These are phyloP conservation scores for Allodekkera sacchari DNA, from an alignment of 805 yeast species.

Conservation along the genomic window DNA sequence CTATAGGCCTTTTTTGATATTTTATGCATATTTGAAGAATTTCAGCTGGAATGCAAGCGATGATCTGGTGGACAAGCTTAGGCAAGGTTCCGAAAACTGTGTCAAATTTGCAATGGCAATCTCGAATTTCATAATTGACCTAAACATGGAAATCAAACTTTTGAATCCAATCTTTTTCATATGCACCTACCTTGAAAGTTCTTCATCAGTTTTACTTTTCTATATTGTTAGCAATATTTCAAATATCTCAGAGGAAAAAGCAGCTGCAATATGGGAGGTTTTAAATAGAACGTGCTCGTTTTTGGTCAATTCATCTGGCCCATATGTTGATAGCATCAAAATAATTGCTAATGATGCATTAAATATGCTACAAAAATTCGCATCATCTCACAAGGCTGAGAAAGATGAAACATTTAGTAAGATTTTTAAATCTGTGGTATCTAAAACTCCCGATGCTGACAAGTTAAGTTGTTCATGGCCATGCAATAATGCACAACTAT, in stretches of 20 bases:
- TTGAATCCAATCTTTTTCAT: conserved; percentile 16
- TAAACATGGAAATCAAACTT: conserved; percentile 13
- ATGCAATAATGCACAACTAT: too few species aligned
- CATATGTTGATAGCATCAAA: conserved; percentile 13
- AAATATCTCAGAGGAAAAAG: conserved; percentile 10
- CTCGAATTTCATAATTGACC: conserved; percentile 12
- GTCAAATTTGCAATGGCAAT: conserved; percentile 13
- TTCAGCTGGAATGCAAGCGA: conserved; percentile 7
- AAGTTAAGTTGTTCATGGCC: too few species aligned
- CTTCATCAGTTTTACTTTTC: conserved; percentile 15
- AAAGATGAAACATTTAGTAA: too few species aligned
- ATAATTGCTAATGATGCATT: conserved; percentile 16
- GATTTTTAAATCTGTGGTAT: too few species aligned
- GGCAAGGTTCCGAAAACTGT: conserved; percentile 11
- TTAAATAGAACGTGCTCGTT: conserved; percentile 14
- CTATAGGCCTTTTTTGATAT: conserved; percentile 18
- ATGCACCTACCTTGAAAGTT: conserved; percentile 16
- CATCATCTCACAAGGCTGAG: too few species aligned
- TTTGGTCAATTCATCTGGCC: conserved; percentile 14
- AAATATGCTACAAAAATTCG: too few species aligned
- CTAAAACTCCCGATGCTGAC: too few species aligned
- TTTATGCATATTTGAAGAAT: conserved; percentile 14
- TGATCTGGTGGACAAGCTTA: conserved; percentile 6
- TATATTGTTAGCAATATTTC: conserved; percentile 10
- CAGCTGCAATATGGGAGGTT: conserved; percentile 13